Percentiles rank a stretch among this genome's conserved stretches.
These are phyloP conservation scores for Rutidosis leptorrhynchoides DNA, from an alignment of 129 eudicot genomes.

Conservation along the genomic window DNA sequence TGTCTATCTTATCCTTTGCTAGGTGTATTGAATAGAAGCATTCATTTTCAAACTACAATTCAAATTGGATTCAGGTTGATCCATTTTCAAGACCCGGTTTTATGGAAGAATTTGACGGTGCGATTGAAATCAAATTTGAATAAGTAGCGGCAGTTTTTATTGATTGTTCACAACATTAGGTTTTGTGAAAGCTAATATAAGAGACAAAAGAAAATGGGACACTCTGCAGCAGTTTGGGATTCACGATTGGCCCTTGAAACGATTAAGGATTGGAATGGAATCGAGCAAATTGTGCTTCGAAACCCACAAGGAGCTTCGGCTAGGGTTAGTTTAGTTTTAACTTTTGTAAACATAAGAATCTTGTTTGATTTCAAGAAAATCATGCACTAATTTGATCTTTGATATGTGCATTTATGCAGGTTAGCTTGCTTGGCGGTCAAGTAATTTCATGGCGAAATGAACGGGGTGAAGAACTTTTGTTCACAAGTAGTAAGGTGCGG, in stretches of 20 bases:
- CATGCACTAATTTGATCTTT: background rate
- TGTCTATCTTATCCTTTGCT: slow-evolving; percentile 27
- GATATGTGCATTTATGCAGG: slow-evolving; percentile 37
- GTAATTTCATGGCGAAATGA: slow-evolving; percentile 86
- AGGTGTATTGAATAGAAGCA: slow-evolving; percentile 32
- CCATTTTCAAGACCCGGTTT: slow-evolving; percentile 19
- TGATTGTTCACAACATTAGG: slow-evolving; percentile 29
- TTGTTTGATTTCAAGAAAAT: slow-evolving; percentile 9
- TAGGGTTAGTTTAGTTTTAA: slow-evolving; percentile 38
- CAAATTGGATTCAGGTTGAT: slow-evolving; percentile 18
- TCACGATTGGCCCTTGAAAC: slow-evolving; percentile 50
- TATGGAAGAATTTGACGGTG: slow-evolving; percentile 26
- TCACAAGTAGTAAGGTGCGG: slow-evolving; percentile 84
- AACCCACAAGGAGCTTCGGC: slow-evolving; percentile 74
- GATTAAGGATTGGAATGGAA: slow-evolving; percentile 73
- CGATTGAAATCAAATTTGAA: background rate
- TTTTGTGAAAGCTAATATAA: slow-evolving; percentile 15
- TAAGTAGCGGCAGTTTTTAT: slow-evolving; percentile 21
- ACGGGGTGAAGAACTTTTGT: slow-evolving; percentile 84
- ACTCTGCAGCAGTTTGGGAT: slow-evolving; percentile 80
- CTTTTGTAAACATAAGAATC: slow-evolving; percentile 10
- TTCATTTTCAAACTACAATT: slow-evolving; percentile 10
- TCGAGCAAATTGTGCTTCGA: slow-evolving; percentile 64
- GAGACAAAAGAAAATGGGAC: slow-evolving; percentile 55
- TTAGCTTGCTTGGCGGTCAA: slow-evolving; percentile 86